These are phyloP conservation scores for Penicillium roqueforti DNA, from an alignment of 495 filamentous ascomycete species.

Conservation along the genomic window DNA sequence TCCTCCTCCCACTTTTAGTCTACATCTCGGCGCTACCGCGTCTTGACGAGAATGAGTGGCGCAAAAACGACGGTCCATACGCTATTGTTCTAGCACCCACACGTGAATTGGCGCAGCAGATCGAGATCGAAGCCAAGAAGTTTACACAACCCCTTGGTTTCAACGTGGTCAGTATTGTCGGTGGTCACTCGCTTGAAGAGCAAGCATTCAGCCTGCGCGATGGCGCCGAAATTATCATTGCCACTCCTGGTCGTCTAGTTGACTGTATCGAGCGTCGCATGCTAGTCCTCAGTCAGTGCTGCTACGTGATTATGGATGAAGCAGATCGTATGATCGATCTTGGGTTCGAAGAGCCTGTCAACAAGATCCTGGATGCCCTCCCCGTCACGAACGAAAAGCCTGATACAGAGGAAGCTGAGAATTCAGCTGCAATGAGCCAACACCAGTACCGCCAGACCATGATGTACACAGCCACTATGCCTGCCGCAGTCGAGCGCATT, in stretches of 20 bases:
- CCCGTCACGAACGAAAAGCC: conserved; percentile 95
- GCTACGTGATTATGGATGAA: conserved; percentile 98
- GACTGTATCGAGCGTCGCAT: conserved; percentile 95
- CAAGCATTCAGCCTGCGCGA: conserved; percentile 91
- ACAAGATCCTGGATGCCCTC: conserved; percentile 97
- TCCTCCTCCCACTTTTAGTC: conserved; percentile 88
- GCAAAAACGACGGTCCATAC: conserved; percentile 93
- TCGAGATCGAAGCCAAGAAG: conserved; percentile 90
- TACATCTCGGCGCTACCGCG: conserved; percentile 92
- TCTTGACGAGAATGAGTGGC: conserved; percentile 70
- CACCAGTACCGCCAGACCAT: conserved; percentile 95
- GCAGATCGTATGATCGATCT: conserved; percentile 99
- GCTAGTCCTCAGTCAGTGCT: conserved; percentile 89
- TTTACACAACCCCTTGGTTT: conserved; percentile 90
- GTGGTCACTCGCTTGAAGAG: conserved; percentile 93
- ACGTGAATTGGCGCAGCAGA: conserved; percentile 98
- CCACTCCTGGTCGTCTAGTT: conserved; percentile 92
- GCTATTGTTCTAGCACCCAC: conserved; percentile 95
- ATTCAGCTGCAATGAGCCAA: conserved; percentile 76
- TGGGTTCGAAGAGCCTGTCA: conserved; percentile 95
- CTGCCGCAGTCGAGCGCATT: conserved; percentile 86
- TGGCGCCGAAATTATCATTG: conserved; percentile 97
- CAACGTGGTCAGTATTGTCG: conserved; percentile 94
- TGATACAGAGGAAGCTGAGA: conserved; percentile 89
- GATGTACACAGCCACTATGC: conserved; percentile 99